Base-by-base conservation (phyloP, 352 stramenopile genomes). In the Pythium dissimile region DNA sequence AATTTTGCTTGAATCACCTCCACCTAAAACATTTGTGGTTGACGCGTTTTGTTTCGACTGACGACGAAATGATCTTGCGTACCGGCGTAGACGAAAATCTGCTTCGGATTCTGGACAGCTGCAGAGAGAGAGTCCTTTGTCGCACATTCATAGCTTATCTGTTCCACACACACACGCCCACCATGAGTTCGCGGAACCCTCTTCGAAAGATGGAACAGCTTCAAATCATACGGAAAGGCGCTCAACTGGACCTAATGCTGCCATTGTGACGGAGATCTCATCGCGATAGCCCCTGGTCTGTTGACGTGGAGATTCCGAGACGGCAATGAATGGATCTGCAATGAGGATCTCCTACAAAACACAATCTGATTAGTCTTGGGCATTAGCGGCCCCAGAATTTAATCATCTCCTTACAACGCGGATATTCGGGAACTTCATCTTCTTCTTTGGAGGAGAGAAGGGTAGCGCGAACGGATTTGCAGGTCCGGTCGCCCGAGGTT, bases 211-310 rank as follows among this genome's bases (percentile, higher is more conserved):
- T 45, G 38, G 38, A 27, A 27, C 4, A 48, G 35, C n/a, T n/a
- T n/a, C 12, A 43, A 10, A 48, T 43, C 39, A 21, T 53, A 88
- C 78, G 32, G 77, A 57, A 52, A 89, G 72, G 0, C 54, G 55
- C 16, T 69, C 62, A 46, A 86, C 63, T 20, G 64, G 64, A 18
- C 68, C 62, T 31, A 88, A 77, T 21, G 34, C 32, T 7, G 67
- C 66, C 18, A 88, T 62, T 44, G 78, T 65, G 43, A 71, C 66
- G 1, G 74, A 71, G n/a, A 88, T 62, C 32, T 85, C 74, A 52
- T 86, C 78, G 28, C 61, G 62, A 24, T 74, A 82, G 28, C 77
- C 68, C 23, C 69, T 49, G 39, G 58, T 50, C 54, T 31, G 27
- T 7, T 62, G 31, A 11, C 54, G 23, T 47, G 66, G 42, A 11